Conservation (phyloP, 495 filamentous ascomycete genomes). For the Podospora comata region DNA sequence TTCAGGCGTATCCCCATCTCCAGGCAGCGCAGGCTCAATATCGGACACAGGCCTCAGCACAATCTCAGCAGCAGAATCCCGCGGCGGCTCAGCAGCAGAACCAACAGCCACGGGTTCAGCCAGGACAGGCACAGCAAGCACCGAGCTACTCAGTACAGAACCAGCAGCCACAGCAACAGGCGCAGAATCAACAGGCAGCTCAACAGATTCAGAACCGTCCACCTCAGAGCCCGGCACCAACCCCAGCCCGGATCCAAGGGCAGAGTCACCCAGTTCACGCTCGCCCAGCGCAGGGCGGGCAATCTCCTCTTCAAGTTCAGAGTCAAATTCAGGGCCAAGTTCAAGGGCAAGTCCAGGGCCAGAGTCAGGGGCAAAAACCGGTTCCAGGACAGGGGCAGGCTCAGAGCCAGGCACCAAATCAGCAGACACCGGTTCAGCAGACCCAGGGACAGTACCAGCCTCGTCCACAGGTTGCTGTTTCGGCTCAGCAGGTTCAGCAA, state of each 20-base stretch:
- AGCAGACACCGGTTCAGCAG: background rate
- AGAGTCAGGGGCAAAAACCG: background rate
- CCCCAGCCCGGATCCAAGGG: background rate
- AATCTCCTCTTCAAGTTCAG: background rate
- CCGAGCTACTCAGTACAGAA: background rate
- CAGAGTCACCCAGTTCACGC: background rate
- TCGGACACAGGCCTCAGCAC: background rate
- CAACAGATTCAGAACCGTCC: background rate
- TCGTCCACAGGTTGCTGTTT: background rate
- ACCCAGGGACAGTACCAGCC: background rate
- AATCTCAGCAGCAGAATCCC: background rate
- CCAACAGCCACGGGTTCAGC: background rate
- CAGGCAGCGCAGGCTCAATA: constrained; percentile 2
- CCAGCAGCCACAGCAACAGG: background rate
- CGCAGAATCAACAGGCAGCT: background rate
- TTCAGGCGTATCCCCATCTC: background rate
- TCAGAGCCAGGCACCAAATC: background rate
- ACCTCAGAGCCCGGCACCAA: background rate
- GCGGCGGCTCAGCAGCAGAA: background rate
- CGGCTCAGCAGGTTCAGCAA: background rate
- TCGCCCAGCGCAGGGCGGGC: background rate
- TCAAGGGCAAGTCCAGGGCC: background rate
- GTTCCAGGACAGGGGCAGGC: background rate
- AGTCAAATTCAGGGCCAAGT: background rate
- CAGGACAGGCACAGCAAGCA: background rate